Evolutionary conservation across 805 yeast species (phyloP).

Genomic region (Barnettozyma pratensis): DNA sequence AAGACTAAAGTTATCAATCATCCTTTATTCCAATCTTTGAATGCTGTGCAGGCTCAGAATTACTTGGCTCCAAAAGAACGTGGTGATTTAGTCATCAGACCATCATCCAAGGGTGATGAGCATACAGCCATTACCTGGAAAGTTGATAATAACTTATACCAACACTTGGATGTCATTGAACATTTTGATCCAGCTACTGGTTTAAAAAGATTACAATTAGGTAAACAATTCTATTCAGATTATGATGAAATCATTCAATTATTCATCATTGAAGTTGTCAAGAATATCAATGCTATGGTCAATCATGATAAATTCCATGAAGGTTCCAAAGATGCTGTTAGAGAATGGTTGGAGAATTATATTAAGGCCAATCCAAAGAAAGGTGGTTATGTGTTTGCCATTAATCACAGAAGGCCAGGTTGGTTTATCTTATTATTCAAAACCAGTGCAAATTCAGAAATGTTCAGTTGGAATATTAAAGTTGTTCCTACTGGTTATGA

Average conservation of each 20-base stretch:
- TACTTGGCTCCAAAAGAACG: slow-evolving; percentile 81
- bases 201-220: slow-evolving; percentile 48
- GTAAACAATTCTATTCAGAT: slow-evolving; percentile 47
- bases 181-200: slow-evolving; percentile 22
- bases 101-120: slow-evolving; percentile 84
- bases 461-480: slow-evolving; percentile 85
- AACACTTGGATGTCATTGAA: slow-evolving; percentile 85
- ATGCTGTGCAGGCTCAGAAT: slow-evolving; percentile 85
- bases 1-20: slow-evolving; percentile 79
- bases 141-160: slow-evolving; percentile 84
- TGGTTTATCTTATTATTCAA: slow-evolving; percentile 86
- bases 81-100: slow-evolving; percentile 92
- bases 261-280: slow-evolving; percentile 79
- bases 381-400: slow-evolving; percentile 86
- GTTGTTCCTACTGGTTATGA: slow-evolving; percentile 85
- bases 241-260: slow-evolving; percentile 88
- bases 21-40: slow-evolving; percentile 82
- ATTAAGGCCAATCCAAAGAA: slow-evolving; percentile 87
- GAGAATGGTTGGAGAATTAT: slow-evolving; percentile 82
- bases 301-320: slow-evolving; percentile 83
- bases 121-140: slow-evolving; percentile 96
- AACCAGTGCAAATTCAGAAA: slow-evolving; percentile 60
- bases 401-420: slow-evolving; percentile 90
- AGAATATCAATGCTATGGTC: slow-evolving; percentile 77
- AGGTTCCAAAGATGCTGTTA: slow-evolving; percentile 75